Evolutionary conservation across 2,329 filamentous ascomycete genomes (phyloP), one percentile per base, ranked within the genome.

Genomic region (Pseudonectria foliicola): DNA sequence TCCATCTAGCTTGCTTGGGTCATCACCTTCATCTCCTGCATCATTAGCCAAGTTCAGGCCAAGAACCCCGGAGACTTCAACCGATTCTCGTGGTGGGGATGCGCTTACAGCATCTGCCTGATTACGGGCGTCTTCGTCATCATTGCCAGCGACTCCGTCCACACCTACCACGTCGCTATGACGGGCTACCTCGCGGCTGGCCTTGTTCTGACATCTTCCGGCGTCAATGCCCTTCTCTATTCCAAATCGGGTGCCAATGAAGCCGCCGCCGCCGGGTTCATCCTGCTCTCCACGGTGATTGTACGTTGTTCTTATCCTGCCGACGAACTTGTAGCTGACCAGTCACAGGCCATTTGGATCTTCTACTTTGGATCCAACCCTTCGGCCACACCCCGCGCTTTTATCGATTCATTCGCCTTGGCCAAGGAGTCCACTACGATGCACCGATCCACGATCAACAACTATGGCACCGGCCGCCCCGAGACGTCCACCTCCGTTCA

Each of bases 361-460:
- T 94, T 96, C 65, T 96, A 96, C 70, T 98, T 95, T 55, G 92
- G 92, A 53, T 95, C 90, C 3, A 83, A 88, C 13, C 88, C 90
- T 2, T 85, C 86, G 27, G 85, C 89, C 12, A 77, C 82, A 35
- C 85, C 89, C 44, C 85, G 90, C 52, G 82, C 86, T 38, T 95
- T 93, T 59, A 84, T 96, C 50, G 92, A 98, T 64, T 95, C 90
- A 1, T 95, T 95, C 56, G 88, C 92, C 31, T 73, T 95, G 14
- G 79, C 92, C 67, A 96, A 96, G 66, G 89, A 95, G 53, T 77
- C 74, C 1, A 70, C 75, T 15, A 77, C 73, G 63, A 68, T 78
- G 68, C 66, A 84, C 62, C 67, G 78, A 68, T 68, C 80, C 65
- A 66, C 82, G 62, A 77, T 92, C 77, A 82, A 79, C 36, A 81